Evolutionary conservation across 305 asterid species (phyloP).

Genomic region (Solanum hybrid): DNA sequence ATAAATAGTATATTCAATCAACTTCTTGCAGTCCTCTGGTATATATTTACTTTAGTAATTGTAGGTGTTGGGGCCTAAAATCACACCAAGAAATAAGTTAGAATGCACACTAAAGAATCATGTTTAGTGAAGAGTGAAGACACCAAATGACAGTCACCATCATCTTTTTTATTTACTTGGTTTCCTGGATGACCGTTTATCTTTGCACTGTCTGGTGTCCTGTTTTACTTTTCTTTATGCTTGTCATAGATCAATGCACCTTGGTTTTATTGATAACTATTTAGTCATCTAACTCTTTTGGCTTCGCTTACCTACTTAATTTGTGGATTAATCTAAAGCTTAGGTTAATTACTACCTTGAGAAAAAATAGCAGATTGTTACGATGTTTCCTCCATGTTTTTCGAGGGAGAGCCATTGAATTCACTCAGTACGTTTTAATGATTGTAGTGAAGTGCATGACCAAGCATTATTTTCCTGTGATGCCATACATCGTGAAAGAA

Average conservation of each 20-base stretch:
- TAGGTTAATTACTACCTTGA: background rate
- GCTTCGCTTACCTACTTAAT: background rate
- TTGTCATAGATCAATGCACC: background rate
- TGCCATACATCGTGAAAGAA: slow-evolving; percentile 85
- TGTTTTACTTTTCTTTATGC: background rate
- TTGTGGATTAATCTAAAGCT: background rate
- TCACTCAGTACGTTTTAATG: slow-evolving; percentile 17
- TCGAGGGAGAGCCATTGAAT: slow-evolving; percentile 10
- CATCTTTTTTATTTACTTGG: background rate
- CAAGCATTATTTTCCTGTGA: slow-evolving; percentile 84
- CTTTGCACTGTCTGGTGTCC: background rate
- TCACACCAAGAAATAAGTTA: background rate
- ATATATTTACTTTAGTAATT: background rate
- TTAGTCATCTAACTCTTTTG: background rate
- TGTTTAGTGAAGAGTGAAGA: background rate
- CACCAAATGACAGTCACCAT: background rate
- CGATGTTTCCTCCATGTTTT: slow-evolving; percentile 7
- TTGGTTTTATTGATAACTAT: background rate
- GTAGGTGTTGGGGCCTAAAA: background rate
- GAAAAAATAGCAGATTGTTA: background rate
- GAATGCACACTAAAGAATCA: background rate
- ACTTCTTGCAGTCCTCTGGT: background rate
- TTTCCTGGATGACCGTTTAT: background rate
- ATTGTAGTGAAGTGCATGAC: slow-evolving; percentile 90
- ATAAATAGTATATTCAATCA: background rate